Conservation (phyloP, 2,329 filamentous ascomycete species). For the Raffaelea albimanens region DNA sequence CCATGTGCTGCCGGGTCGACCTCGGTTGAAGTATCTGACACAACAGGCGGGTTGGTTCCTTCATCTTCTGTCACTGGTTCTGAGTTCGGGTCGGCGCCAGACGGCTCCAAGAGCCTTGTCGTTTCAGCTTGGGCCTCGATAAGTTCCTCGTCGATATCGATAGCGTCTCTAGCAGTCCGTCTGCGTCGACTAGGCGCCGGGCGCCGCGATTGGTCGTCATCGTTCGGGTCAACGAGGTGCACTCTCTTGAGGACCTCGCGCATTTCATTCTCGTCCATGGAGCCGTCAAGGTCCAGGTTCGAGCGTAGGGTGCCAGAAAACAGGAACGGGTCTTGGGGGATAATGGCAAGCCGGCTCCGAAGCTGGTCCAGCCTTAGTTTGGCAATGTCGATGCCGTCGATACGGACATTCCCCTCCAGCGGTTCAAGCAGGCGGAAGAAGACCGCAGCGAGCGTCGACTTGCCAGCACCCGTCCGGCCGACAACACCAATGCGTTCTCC, state of each 20-base stretch:
- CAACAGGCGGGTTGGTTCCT: conserved; percentile 7
- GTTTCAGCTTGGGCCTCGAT: neutral
- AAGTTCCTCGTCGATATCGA: neutral
- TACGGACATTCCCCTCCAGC: conserved; percentile 29
- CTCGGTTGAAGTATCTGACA: conserved; percentile 9
- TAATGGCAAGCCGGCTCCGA: conserved; percentile 52
- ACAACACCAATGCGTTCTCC: conserved; percentile 59
- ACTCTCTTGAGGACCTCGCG: conserved; percentile 51
- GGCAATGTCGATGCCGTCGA: conserved; percentile 43
- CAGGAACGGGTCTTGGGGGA: conserved; percentile 58
- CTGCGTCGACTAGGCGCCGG: conserved; percentile 14
- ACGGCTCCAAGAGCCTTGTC: conserved; percentile 6
- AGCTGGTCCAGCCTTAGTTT: conserved; percentile 51
- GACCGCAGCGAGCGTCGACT: conserved; percentile 55
- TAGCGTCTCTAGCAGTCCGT: neutral
- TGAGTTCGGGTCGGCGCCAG: conserved; percentile 6
- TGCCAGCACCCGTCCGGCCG: conserved; percentile 56
- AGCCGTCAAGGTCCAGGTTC: conserved; percentile 54
- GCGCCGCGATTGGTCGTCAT: conserved; percentile 17
- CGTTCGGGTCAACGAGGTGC: conserved; percentile 42
- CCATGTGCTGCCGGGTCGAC: conserved; percentile 6
- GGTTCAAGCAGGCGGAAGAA: conserved; percentile 50
- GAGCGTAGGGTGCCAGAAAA: conserved; percentile 55
- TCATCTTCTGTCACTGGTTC: conserved; percentile 12
- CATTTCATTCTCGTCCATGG: conserved; percentile 51